Evolutionary conservation across 1,139 yeast genomes (phyloP).

Genomic region (Lodderomyces theae): DNA sequence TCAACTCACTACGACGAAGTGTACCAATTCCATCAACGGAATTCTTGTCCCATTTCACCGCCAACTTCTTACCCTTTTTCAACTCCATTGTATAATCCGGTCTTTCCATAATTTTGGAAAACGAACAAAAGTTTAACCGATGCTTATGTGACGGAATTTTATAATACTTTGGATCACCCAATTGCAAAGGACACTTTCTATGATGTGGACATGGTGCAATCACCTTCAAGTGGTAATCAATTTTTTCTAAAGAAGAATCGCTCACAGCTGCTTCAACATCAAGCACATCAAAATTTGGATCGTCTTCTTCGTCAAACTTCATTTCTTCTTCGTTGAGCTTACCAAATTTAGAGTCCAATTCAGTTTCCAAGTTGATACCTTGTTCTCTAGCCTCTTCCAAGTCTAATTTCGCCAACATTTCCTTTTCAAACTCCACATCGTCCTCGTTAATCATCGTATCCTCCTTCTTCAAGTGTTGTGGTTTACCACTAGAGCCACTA

Average conservation of each 20-base stretch:
- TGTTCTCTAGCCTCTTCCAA: constrained; percentile 16
- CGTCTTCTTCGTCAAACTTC: constrained; percentile 47
- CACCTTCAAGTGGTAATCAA: constrained; percentile 56
- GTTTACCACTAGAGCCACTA: constrained; percentile 47
- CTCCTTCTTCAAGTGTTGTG: constrained; percentile 29
- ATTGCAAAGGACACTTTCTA: constrained; percentile 80
- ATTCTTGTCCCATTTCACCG: constrained; percentile 67
- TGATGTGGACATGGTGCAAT: constrained; percentile 94
- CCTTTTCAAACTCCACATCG: constrained; percentile 31
- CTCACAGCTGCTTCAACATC: constrained; percentile 12
- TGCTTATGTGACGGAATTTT: constrained; percentile 59
- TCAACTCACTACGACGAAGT: constrained; percentile 25
- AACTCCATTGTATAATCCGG: constrained; percentile 78
- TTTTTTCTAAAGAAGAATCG: constrained; percentile 18
- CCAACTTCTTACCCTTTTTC: constrained; percentile 74
- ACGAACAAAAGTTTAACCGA: constrained; percentile 71
- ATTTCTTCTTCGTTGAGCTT: constrained; percentile 42
- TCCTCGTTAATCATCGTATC: constrained; percentile 37
- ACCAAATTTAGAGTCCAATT: constrained; percentile 34
- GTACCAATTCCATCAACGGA: constrained; percentile 55
- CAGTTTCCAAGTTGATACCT: constrained; percentile 13
- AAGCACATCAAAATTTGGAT: constrained; percentile 39
- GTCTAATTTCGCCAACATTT: constrained; percentile 28
- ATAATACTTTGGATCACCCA: constrained; percentile 68
- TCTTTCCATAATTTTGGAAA: constrained; percentile 67